These are phyloP conservation scores for Hemileccinum rubropunctum DNA, from an alignment of 768 basidiomycete genomes.

Conservation along the genomic window DNA sequence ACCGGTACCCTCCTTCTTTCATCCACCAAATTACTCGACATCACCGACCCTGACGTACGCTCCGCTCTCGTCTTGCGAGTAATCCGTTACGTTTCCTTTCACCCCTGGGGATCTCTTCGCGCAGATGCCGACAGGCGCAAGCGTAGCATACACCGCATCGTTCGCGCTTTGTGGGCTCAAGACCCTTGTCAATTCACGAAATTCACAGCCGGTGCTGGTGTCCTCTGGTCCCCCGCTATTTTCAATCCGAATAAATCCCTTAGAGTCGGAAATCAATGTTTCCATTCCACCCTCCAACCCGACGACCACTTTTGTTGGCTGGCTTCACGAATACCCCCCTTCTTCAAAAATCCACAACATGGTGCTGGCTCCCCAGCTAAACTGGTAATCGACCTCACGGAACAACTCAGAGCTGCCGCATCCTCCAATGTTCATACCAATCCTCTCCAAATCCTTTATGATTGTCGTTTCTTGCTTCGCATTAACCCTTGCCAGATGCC, in stretches of 20 bases:
- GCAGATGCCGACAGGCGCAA: slow-evolving; percentile 59
- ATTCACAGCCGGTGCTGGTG: slow-evolving; percentile 60
- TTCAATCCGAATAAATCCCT: slow-evolving; percentile 25
- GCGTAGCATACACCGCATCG: slow-evolving; percentile 45
- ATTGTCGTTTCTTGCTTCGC: slow-evolving; percentile 59
- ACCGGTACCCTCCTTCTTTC: slow-evolving; percentile 51
- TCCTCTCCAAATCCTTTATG: slow-evolving; percentile 49
- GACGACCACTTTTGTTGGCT: slow-evolving; percentile 52
- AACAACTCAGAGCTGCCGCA: slow-evolving; percentile 16
- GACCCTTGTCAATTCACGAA: slow-evolving; percentile 20
- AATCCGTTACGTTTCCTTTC: slow-evolving; percentile 67
- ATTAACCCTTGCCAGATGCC: slow-evolving; percentile 48
- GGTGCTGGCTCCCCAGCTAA: slow-evolving; percentile 22
- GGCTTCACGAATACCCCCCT: slow-evolving; percentile 55
- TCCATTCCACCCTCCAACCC: slow-evolving; percentile 10
- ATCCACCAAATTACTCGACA: slow-evolving; percentile 28
- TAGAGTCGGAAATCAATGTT: slow-evolving; percentile 14
- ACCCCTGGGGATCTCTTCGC: slow-evolving; percentile 71
- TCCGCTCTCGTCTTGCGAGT: slow-evolving; percentile 49
- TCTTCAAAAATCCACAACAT: slow-evolving; percentile 31
- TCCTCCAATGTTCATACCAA: slow-evolving; percentile 7
- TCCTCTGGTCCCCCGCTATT: slow-evolving; percentile 59
- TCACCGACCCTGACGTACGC: slow-evolving; percentile 36
- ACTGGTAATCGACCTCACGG: slow-evolving; percentile 44
- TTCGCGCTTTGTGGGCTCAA: slow-evolving; percentile 45